These are phyloP conservation scores for Pulveroboletus sp. DNA, from an alignment of 768 basidiomycete genomes.

Conservation along the genomic window DNA sequence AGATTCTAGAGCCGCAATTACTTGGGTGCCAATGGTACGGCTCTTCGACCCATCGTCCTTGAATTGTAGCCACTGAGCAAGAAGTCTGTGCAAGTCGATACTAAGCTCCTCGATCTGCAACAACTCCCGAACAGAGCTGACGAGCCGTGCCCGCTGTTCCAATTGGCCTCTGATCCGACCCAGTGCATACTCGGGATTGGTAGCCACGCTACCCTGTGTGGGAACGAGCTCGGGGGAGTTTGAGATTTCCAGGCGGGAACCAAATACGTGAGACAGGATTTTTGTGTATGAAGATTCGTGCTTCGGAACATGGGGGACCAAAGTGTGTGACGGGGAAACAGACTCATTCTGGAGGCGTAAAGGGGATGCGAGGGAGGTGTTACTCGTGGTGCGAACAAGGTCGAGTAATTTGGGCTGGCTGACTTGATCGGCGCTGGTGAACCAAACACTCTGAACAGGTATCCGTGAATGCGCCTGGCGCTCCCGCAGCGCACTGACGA, in stretches of 20 bases:
- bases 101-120: slow-evolving; percentile 48
- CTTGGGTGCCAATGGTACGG: slow-evolving; percentile 50
- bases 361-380: slow-evolving; percentile 36
- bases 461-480: slow-evolving; percentile 46
- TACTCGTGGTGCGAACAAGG: slow-evolving; percentile 43
- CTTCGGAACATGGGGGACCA: slow-evolving; percentile 66
- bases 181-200: slow-evolving; percentile 91
- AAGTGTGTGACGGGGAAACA: slow-evolving; percentile 19
- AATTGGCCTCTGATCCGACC: slow-evolving; percentile 84
- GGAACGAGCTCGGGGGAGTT: slow-evolving; percentile 77
- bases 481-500: slow-evolving; percentile 67
- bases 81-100: slow-evolving; percentile 59
- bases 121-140: slow-evolving; percentile 58
- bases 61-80: slow-evolving; percentile 75
- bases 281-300: slow-evolving; percentile 91
- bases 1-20: slow-evolving; percentile 47
- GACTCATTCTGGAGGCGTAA: slow-evolving; percentile 45
- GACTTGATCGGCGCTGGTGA: slow-evolving; percentile 46
- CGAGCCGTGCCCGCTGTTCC: slow-evolving; percentile 67
- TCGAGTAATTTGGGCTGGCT: slow-evolving; percentile 43
- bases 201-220: slow-evolving; percentile 68
- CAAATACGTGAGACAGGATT: slow-evolving; percentile 78
- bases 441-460: slow-evolving; percentile 54
- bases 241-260: slow-evolving; percentile 71
- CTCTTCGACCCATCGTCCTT: slow-evolving; percentile 70